Evolutionary conservation across 108 stramenopile species (phyloP).

Genomic region (Pelagomonas calceolata): DNA sequence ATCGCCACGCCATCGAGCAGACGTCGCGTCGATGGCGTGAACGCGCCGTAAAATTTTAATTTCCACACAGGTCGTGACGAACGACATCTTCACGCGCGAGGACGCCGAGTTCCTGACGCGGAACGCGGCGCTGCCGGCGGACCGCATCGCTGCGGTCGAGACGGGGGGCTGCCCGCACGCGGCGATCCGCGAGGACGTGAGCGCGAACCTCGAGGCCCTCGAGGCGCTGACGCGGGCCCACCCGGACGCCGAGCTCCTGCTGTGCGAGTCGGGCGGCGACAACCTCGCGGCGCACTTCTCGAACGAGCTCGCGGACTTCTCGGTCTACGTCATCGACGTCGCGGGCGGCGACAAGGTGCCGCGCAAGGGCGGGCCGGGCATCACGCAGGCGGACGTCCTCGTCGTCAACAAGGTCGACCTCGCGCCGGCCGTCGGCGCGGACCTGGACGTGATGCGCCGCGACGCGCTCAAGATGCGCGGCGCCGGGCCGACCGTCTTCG

Average conservation of each 20-base stretch:
- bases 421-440: conserved; percentile 89
- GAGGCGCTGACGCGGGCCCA: conserved; percentile 70
- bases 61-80: too few relatives aligned
- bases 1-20: too few relatives aligned
- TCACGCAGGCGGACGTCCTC: conserved; percentile 85
- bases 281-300: conserved; percentile 94
- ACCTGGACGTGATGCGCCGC: conserved; percentile 78
- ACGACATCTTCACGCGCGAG: conserved; percentile 97
- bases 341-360: conserved; percentile 98
- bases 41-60: too few relatives aligned
- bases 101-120: conserved; percentile 86
- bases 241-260: conserved; percentile 47
- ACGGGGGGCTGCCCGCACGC: conserved; percentile 99
- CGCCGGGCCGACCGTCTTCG: conserved; percentile 79
- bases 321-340: conserved; percentile 95
- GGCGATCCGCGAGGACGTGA: conserved; percentile 86
- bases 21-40: too few relatives aligned
- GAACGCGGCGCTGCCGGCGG: conserved; percentile 55
- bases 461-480: conserved; percentile 80
- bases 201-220: conserved; percentile 79
- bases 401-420: conserved; percentile 96
- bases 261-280: conserved; percentile 92
- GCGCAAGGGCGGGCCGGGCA: conserved; percentile 94
- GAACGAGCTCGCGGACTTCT: conserved; percentile 87
- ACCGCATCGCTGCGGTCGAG: conserved; percentile 80